These are phyloP conservation scores for Helotiales sp. DNA, from an alignment of 2,329 filamentous ascomycete genomes.

Conservation along the genomic window DNA sequence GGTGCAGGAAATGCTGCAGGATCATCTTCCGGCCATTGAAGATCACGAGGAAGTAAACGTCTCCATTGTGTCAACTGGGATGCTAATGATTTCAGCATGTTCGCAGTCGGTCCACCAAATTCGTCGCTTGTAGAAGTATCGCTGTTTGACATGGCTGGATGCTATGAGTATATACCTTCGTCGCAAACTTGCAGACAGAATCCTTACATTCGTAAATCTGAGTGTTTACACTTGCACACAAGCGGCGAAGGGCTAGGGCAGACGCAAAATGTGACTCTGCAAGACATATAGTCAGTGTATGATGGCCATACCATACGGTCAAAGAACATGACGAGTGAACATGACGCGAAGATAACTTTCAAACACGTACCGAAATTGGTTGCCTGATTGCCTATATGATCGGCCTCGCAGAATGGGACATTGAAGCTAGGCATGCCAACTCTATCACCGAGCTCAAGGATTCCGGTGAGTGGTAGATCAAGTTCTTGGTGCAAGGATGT, in stretches of 20 bases:
- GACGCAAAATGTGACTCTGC: slow-evolving; percentile 62
- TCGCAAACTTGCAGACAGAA: neutral
- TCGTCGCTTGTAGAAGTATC: slow-evolving; percentile 26
- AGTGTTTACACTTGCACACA: slow-evolving; percentile 58
- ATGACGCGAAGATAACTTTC: neutral
- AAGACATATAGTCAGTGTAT: neutral
- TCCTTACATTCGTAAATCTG: slow-evolving; percentile 57
- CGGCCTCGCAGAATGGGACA: slow-evolving; percentile 52
- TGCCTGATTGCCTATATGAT: slow-evolving; percentile 54
- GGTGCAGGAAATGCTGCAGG: slow-evolving; percentile 49
- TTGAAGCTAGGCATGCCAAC: slow-evolving; percentile 61
- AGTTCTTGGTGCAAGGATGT: slow-evolving; percentile 63
- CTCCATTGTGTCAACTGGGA: slow-evolving; percentile 63
- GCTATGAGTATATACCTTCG: slow-evolving; percentile 12
- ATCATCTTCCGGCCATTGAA: slow-evolving; percentile 63
- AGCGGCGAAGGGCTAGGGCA: slow-evolving; percentile 60
- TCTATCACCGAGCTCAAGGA: slow-evolving; percentile 57
- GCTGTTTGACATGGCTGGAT: slow-evolving; percentile 28
- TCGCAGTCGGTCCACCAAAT: slow-evolving; percentile 38
- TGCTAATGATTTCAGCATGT: slow-evolving; percentile 56
- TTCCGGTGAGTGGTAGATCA: slow-evolving; percentile 59
- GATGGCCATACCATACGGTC: neutral
- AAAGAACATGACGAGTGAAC: no score
- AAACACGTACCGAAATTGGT: slow-evolving; percentile 50
- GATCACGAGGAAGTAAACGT: slow-evolving; percentile 55